Conservation (phyloP, 805 yeast species). For the Starmerella sirachaensis region DNA sequence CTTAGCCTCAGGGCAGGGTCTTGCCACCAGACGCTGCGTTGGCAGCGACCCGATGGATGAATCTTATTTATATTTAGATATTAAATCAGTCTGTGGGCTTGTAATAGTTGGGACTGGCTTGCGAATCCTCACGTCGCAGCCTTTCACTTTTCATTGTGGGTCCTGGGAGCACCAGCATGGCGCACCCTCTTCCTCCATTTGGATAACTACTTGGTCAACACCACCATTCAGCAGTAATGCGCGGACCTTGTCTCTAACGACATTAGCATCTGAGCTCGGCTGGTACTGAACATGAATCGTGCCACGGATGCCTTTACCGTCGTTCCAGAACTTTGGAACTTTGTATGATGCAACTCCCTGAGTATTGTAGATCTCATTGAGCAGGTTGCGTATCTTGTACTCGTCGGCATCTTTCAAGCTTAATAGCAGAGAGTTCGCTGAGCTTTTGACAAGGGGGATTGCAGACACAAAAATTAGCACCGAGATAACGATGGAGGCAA, state of each 20-base stretch:
- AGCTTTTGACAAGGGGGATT: conserved; percentile 67
- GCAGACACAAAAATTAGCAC: conserved; percentile 69
- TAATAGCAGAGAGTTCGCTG: conserved; percentile 61
- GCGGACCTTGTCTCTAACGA: conserved; percentile 49
- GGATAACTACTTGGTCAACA: conserved; percentile 48
- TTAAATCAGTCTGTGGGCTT: too few species aligned
- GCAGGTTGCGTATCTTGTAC: conserved; percentile 45
- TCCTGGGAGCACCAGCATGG: conserved; percentile 52
- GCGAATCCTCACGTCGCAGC: too few species aligned
- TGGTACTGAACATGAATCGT: conserved; percentile 67
- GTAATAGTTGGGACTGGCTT: too few species aligned
- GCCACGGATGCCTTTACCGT: conserved; percentile 45
- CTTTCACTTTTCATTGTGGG: too few species aligned
- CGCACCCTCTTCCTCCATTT: conserved; percentile 53
- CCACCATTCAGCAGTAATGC: conserved; percentile 39
- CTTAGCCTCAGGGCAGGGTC: too few species aligned
- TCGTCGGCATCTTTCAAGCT: conserved; percentile 51
- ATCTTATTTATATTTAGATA: too few species aligned
- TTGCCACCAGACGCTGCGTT: too few species aligned
- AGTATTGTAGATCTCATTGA: conserved; percentile 54
- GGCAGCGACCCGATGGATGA: too few species aligned
- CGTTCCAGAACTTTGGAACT: conserved; percentile 88
- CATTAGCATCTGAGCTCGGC: conserved; percentile 52
- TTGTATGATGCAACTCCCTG: conserved; percentile 78
- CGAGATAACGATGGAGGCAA: conserved; percentile 83